Base-by-base conservation (phyloP, 768 basidiomycete genomes). In the Hydnomerulius pinastri region DNA sequence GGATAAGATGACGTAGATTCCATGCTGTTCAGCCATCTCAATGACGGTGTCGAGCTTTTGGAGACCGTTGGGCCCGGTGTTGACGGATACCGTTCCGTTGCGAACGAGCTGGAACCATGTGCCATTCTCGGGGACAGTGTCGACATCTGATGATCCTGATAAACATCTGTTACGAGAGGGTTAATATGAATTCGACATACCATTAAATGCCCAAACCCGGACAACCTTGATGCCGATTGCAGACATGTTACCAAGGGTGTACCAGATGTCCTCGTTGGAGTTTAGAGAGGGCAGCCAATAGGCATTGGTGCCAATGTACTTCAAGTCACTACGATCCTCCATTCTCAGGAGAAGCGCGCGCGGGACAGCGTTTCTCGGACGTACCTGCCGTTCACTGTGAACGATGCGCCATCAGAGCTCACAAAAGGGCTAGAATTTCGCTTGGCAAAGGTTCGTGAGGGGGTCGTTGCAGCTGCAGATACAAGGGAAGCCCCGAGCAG, bases 141-240 rank as follows among this genome's bases (percentile, higher is more conserved):
- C 66, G 35, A 85, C 82, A 54, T 83, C 81, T 81, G 17, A 46
- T 41, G 15, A 13, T 40, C n/a, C 9, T 35, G 23, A 18, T 67
- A n/a, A 61, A 51, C 6, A 43, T 43, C 24, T n/a, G 11, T 12
- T 10, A 27, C 47, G 32, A 13, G 46, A 48, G 23, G 21, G 27
- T 33, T 29, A 29, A 38, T 23, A 43, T 30, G 27, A 25, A 39
- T 13, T n/a, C n/a, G n/a, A n/a, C 45, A 49, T 30, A 78, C 85
- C 86, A 66, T 87, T 87, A 65, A 87, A 88, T 15, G 77, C 87
- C 87, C 87, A 89, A 4, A 80, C 72, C 35, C 86, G 75, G 24
- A 87, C 78, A 18, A 83, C 83, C 32, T 71, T 80, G 55, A 84
- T 74, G 7, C 81, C 82, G 11, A 71, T 63, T 2, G 75, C 73